Conservation (phyloP, 495 filamentous ascomycete genomes). For the Glutinoglossum americanum region DNA sequence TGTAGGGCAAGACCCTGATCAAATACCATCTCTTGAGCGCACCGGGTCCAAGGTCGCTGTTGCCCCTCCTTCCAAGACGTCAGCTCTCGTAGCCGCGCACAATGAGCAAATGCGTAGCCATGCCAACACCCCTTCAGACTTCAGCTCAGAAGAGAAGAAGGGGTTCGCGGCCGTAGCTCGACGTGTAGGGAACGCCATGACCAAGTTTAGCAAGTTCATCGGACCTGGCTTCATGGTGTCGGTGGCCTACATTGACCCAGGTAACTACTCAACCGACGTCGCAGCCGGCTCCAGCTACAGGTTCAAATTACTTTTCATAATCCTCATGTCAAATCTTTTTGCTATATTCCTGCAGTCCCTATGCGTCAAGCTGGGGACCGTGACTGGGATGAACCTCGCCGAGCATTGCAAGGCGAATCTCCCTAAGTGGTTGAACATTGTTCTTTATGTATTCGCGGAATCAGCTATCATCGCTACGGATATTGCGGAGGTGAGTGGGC, state of each 20-base stretch:
- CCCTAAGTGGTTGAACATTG: slow-evolving; percentile 53
- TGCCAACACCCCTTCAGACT: background rate
- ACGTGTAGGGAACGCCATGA: slow-evolving; percentile 13
- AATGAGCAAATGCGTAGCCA: background rate
- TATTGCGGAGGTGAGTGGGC: slow-evolving; percentile 48
- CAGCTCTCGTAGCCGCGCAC: background rate
- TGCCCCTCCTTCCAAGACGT: background rate
- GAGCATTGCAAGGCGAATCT: slow-evolving; percentile 58
- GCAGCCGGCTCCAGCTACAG: slow-evolving; percentile 27
- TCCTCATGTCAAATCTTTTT: slow-evolving; percentile 65
- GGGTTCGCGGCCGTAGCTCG: background rate
- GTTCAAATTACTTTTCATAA: slow-evolving; percentile 38
- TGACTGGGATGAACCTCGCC: slow-evolving; percentile 64
- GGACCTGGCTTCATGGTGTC: slow-evolving; percentile 57
- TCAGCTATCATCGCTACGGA: slow-evolving; percentile 72
- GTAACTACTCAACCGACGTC: slow-evolving; percentile 73
- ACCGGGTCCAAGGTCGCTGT: background rate
- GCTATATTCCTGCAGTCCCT: slow-evolving; percentile 68
- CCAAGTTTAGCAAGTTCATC: slow-evolving; percentile 54
- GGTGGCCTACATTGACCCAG: slow-evolving; percentile 46
- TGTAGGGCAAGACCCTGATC: background rate
- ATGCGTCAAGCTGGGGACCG: slow-evolving; percentile 66
- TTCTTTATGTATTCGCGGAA: slow-evolving; percentile 56
- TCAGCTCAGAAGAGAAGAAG: background rate
- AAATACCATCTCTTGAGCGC: background rate